phyloP scores from a whole-genome alignment of 345 rosid species.

The Eucalyptus curtisii region DNA sequence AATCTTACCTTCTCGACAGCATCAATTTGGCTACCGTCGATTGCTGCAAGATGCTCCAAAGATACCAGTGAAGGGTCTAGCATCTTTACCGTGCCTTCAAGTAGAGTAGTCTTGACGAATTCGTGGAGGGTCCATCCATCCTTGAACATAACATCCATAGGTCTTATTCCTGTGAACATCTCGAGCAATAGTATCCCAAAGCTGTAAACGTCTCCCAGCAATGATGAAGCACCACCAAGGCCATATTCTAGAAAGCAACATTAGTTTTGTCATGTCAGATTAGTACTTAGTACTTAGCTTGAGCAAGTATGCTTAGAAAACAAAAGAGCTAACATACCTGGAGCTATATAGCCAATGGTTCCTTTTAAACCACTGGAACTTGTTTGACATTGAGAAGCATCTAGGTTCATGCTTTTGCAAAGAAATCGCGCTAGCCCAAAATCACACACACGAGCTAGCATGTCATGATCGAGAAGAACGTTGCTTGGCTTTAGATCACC shows the following conservation, averaged over 20 bases:
- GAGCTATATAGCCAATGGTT: background rate
- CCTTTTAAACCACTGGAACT: background rate
- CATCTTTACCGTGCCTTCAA: background rate
- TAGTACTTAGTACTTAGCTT: background rate
- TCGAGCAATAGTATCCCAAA: background rate
- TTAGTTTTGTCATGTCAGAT: accelerated
- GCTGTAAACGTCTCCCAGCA: background rate
- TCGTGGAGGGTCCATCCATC: background rate
- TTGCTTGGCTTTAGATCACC: background rate
- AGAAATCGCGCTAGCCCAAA: background rate
- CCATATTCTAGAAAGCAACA: background rate
- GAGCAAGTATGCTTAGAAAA: background rate
- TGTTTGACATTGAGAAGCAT: background rate
- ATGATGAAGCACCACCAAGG: background rate
- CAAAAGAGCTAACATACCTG: background rate
- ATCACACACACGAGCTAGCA: background rate
- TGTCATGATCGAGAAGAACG: background rate
- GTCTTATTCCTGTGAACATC: background rate
- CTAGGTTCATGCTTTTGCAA: accelerated
- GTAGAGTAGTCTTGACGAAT: background rate
- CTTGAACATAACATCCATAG: background rate
- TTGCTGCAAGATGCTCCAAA: background rate
- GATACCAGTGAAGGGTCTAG: background rate
- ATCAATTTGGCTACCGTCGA: background rate
- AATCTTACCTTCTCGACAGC: background rate